Base-by-base conservation (phyloP, 2,329 filamentous ascomycete genomes). In the Lasiodiplodia sp. region DNA sequence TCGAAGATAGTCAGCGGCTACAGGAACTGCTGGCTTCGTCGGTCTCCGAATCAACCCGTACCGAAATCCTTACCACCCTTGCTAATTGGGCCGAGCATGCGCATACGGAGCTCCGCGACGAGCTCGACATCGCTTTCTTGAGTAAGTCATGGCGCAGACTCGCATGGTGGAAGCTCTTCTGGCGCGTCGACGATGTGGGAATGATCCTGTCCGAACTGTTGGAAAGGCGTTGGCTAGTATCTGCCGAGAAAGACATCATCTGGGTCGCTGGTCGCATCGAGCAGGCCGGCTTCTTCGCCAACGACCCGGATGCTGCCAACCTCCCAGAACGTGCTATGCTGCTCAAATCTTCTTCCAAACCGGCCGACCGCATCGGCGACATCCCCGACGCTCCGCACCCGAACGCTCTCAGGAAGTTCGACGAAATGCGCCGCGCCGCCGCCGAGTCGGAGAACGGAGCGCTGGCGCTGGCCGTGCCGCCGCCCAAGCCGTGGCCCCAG, bases 161-260 rank as follows among this genome's bases (percentile, higher is more conserved):
- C 4, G 87, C 89, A 18, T 98, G 95, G 94, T 97, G 93, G 91
- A 97, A 97, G 78, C 86, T 98, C 0, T 94, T 97, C 77, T 97
- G 94, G 94, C 89, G 93, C 23, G 94, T 96, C 28, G 95, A 98
- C 76, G 95, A 97, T 74, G 93, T 97, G 12, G 88, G 89, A 2
- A 91, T 95, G 86, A 89, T 97, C 67, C 90, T 92, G 2, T 88
- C 89, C 0, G 92, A 96, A 73, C 91, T 97, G 70, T 83, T 97
- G 3, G 87, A 88, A 69, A 89, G 90, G 71, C 86, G 87, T 7
- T 98, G 96, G 83, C 86, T 99, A 3, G 87, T 89, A 0, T 87
- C 87, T 3, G 91, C 94, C 0, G 94, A 97, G 78, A 90, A 90
- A 73, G 90, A 89, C 67, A 86, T 93, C n/a, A 90, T 97, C 57